Evolutionary conservation across 208 protist species (phyloP), one percentile per base, ranked within the genome.

Genomic region (Porcisia deanei): DNA sequence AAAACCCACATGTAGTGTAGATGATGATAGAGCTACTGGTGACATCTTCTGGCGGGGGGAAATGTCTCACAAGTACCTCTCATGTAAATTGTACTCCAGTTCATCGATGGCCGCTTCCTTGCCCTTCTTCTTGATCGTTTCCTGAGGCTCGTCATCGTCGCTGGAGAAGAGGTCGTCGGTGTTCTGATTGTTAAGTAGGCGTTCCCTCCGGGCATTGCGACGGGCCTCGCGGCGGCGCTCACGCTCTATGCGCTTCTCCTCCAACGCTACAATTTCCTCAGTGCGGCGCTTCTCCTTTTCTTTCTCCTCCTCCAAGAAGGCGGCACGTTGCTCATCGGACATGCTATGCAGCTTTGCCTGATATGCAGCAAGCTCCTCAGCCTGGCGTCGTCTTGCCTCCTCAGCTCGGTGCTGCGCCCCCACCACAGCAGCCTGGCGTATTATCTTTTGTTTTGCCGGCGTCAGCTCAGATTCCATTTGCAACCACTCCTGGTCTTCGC

Each of bases 381-480:
- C 84, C 37, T 85, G 84, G 49, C 80, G 77, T 18, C 84, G 88
- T 58, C 78, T 79, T 41, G 88, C 80, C 79, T 90, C 88, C 52
- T 85, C 85, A 1, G 77, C 75, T 47, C 75, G 72, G 41, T 74
- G 82, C 54, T 77, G 72, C 67, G 77, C 75, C 59, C 77, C 79
- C 25, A 34, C 30, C 37, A 73, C 76, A 22, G 79, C 80, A 20
- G 67, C 52, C 71, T 87, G 82, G 66, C 85, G 83, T 60, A 84
- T 20, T 25, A 84, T 71, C 60, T 80, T 77, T 59, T 55, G 55
- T 73, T 84, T 82, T 61, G 71, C 77, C 54, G 70, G 64, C 10
- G 43, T 55, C 49, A 85, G 84, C 8, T 73, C 80, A 20, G 71
- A 74, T 61, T 82, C 79, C 59, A 88, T 77, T 43, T 45, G 37